Evolutionary conservation across 352 stramenopile genomes (phyloP), one percentile per base, ranked within the genome.

Genomic region (Globisporangium canariense): DNA sequence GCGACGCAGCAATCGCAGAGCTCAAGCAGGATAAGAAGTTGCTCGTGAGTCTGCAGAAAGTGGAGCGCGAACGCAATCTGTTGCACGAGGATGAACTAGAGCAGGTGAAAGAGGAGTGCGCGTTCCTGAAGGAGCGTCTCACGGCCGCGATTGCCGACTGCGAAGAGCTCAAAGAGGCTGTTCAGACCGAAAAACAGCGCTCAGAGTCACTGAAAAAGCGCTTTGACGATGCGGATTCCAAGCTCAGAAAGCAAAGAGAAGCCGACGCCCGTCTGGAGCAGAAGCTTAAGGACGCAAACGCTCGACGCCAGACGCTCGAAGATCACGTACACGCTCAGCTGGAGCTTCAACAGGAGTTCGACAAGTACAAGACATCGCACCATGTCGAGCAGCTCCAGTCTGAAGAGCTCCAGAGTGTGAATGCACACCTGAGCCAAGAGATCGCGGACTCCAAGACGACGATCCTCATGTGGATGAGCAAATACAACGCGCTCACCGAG

Each of bases 381-480:
- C 49, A 67, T 1, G 52, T 38, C 9, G 28, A 59, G 30, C 36
- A 65, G n/a, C 60, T 65, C 28, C 49, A 60, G 45, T 32, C 20
- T 11, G 56, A 57, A 50, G 59, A 60, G 47, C 58, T 60, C 9
- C 32, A 65, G 41, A 49, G 34, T 32, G 34, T 18, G 9, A 60
- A 58, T 30, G 56, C 49, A 4, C 52, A 56, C 46, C 43, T 87
- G 2, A 68, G 25, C 2, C 62, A 85, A 30, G 77, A 90, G 30
- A 43, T 90, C n/a, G 57, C 63, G 2, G 75, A 84, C 22, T 69
- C 72, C 1, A 85, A 90, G 59, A 85, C 81, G 16, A 72, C 79
- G 3, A 77, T 89, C n/a, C 58, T 88, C 5, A 81, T 79, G 77
- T 90, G 81, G 81, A 88, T 87, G 76, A 87, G 64, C 71, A 87